Evolutionary conservation across 78 protist genomes (phyloP).

Genomic region (Pelomyxa schiedti): DNA sequence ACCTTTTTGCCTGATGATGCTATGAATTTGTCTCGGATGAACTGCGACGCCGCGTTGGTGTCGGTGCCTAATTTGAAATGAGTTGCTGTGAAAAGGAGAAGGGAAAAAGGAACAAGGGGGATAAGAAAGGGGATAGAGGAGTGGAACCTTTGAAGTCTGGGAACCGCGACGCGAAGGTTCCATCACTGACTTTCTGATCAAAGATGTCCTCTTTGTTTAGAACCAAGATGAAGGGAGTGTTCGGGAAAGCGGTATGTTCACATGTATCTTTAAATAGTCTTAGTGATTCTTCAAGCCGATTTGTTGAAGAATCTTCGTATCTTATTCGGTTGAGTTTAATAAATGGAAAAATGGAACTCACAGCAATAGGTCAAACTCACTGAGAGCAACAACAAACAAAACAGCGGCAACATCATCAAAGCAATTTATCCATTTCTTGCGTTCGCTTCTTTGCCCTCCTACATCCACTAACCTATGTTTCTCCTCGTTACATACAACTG

Average conservation of each 20-base stretch:
- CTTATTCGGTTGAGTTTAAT: no score
- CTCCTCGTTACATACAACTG: constrained; percentile 27
- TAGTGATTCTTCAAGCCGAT: constrained; percentile 50
- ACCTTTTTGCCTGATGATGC: constrained; percentile 22
- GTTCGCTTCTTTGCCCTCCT: constrained; percentile 75
- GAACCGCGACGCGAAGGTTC: no score
- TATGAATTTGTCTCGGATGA: constrained; percentile 49
- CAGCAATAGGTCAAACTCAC: constrained; percentile 33
- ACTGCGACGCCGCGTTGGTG: constrained; percentile 37
- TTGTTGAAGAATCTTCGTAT: constrained; percentile 38
- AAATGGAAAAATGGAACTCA: no score
- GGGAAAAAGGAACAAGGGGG: no score
- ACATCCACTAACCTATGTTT: constrained; percentile 56
- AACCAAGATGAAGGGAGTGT: constrained; percentile 49
- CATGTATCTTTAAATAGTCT: constrained; percentile 44
- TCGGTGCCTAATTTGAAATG: no score
- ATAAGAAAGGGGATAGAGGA: no score
- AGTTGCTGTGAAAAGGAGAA: no score
- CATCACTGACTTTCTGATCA: constrained; percentile 53
- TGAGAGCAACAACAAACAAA: constrained; percentile 55
- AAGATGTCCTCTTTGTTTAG: constrained; percentile 65
- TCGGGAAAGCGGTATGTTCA: constrained; percentile 31
- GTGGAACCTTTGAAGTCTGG: no score
- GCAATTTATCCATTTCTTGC: constrained; percentile 64
- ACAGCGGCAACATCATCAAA: constrained; percentile 69